Evolutionary conservation across 345 rosid genomes (phyloP).

Genomic region (Salix brachista): DNA sequence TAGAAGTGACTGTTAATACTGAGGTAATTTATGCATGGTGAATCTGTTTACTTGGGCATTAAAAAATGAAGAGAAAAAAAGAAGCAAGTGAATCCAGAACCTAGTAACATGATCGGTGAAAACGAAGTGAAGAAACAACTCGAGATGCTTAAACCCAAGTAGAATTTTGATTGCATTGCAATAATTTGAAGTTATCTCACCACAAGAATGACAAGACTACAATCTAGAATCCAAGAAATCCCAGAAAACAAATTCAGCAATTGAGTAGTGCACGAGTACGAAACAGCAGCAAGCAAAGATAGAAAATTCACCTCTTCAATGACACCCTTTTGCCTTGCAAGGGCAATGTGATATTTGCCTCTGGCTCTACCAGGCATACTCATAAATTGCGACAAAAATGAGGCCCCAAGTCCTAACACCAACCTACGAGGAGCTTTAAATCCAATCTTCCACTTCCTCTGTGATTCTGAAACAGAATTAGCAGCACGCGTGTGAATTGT

Average conservation of each 20-base stretch:
- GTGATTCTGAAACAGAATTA: conserved; percentile 24
- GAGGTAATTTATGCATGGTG: background rate
- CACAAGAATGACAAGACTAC: background rate
- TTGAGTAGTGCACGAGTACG: background rate
- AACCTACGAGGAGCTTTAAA: conserved; percentile 49
- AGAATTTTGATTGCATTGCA: background rate
- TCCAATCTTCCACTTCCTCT: background rate
- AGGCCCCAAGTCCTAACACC: conserved; percentile 54
- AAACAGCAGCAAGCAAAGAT: background rate
- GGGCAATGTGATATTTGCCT: conserved; percentile 57
- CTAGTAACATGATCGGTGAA: background rate
- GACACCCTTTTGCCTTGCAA: conserved; percentile 61
- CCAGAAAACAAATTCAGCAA: background rate
- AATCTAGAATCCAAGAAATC: conserved; percentile 7
- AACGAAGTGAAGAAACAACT: background rate
- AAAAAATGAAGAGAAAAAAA: background rate
- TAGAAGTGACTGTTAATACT: background rate
- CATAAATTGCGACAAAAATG: conserved; percentile 53
- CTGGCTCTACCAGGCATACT: conserved; percentile 39
- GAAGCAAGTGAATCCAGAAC: background rate
- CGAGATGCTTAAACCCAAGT: background rate
- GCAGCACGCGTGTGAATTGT: conserved; percentile 8
- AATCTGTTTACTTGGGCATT: background rate
- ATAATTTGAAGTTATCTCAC: background rate
- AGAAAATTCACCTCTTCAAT: conserved; percentile 59